Base-by-base conservation (phyloP, 2,329 filamentous ascomycete species). In the Elsinoe necatrix region DNA sequence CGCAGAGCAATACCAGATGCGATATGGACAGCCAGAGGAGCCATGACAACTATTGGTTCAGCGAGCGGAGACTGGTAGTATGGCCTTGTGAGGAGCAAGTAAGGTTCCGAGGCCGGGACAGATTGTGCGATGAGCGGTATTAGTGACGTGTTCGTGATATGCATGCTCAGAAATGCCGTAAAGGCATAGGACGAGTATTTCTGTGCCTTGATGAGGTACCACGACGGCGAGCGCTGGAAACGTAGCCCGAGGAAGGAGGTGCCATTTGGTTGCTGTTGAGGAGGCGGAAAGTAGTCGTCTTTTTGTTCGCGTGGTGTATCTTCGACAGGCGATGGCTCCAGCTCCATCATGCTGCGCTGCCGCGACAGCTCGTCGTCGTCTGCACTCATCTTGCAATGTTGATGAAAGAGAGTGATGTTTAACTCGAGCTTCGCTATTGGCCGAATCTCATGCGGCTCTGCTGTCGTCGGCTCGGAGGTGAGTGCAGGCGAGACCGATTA, bases 171-270 rank as follows among this genome's bases (percentile, higher is more conserved):
- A 73, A 92, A 95, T 62, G 88, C 74, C 60, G 82, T 82, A 66
- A 89, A 91, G 62, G 87, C 83, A 74, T 95, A 95, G 63, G 87
- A 89, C 0, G 89, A 93, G 76, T 95, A 95, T 69, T 83, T 86
- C 71, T 97, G 93, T 34, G 93, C 77, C 48, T 87, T 82, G 4
- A 79, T 79, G 55, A 95, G 75, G 72, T 91, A 93, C 72, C 84
- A 92, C 65, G 87, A 82, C 57, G 86, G 78, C 7, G 84, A 82
- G 65, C 83, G 84, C n/a, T 82, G 78, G 43, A 85, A 54, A 57
- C 39, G 48, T 55, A 54, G 31, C 58, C 41, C 37, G 57, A 73
- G 68, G 61, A 63, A 52, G 64, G 66, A 62, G 58, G 69, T 71
- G 56, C 47, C 54, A 31, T 61, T 56, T 27, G 61, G 58, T 12